Percentiles rank a stretch among this genome's conserved stretches.
Conservation (phyloP, 805 yeast species). For the Lipomyces mesembrius region DNA sequence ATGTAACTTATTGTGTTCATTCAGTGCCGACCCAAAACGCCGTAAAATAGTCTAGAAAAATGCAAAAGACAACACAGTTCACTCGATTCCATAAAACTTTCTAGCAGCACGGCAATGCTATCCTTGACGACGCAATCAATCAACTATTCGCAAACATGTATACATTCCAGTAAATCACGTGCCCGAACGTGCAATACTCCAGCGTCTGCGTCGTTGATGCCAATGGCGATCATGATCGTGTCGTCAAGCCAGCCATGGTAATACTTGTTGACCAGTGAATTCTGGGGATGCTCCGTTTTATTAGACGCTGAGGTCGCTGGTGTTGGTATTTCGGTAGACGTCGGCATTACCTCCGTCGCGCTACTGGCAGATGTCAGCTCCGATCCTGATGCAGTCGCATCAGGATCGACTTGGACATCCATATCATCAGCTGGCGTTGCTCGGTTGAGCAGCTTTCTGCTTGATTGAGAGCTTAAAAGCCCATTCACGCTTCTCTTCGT, state of each 20-base stretch:
- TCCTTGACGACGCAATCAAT: neutral
- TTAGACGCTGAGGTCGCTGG: neutral
- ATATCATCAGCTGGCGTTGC: too few relatives aligned
- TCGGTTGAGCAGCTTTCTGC: too few relatives aligned
- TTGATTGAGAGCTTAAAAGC: too few relatives aligned
- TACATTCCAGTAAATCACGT: conserved; percentile 29
- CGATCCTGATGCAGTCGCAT: neutral
- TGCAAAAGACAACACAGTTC: neutral
- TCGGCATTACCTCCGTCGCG: neutral
- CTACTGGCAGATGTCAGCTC: neutral
- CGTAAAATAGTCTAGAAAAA: neutral
- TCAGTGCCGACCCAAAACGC: neutral
- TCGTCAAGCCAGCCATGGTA: conserved; percentile 35
- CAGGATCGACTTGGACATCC: too few relatives aligned
- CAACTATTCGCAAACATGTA: conserved; percentile 10
- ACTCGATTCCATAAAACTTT: neutral
- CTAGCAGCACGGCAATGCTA: neutral
- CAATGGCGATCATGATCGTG: conserved; percentile 24
- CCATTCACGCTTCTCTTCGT: neutral
- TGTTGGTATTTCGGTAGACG: too few relatives aligned
- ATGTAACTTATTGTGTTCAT: neutral
- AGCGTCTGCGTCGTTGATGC: conserved; percentile 23
- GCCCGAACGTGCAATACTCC: conserved; percentile 24
- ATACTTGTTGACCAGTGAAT: conserved; percentile 25
- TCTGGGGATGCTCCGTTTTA: conserved; percentile 3